Conservation (phyloP, 768 basidiomycete species). For the Mycena latifolia region DNA sequence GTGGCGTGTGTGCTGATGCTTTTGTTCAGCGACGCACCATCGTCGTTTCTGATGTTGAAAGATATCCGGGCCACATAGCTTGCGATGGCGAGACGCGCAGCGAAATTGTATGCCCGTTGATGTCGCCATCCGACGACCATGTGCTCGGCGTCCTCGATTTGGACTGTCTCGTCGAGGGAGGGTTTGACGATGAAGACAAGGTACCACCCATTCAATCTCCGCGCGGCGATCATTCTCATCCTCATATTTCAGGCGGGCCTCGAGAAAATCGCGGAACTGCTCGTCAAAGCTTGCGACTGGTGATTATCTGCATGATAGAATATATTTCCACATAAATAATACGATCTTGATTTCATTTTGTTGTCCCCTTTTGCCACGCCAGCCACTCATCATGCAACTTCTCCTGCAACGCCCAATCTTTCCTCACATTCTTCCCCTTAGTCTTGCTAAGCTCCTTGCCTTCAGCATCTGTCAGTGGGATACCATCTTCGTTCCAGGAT, state of each 20-base stretch:
- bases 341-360: slow-evolving; percentile 10
- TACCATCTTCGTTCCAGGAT: slow-evolving; percentile 86
- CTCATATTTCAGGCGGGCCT: slow-evolving; percentile 59
- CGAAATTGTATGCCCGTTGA: slow-evolving; percentile 89
- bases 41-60: slow-evolving; percentile 82
- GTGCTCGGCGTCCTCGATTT: slow-evolving; percentile 82
- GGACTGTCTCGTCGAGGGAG: slow-evolving; percentile 79
- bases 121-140: slow-evolving; percentile 49
- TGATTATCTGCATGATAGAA: slow-evolving; percentile 39
- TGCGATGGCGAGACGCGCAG: slow-evolving; percentile 93
- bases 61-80: slow-evolving; percentile 93
- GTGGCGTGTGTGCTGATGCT: slow-evolving; percentile 91
- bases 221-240: neutral
- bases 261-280: slow-evolving; percentile 74
- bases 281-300: slow-evolving; percentile 78
- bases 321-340: neutral
- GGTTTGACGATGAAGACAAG: slow-evolving; percentile 84
- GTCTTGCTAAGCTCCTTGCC: slow-evolving; percentile 91
- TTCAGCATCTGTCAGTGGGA: slow-evolving; percentile 87
- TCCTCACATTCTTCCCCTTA: slow-evolving; percentile 79
- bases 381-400: slow-evolving; percentile 87
- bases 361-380: slow-evolving; percentile 63
- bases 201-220: slow-evolving; percentile 32
- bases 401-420: slow-evolving; percentile 79
- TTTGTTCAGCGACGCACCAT: slow-evolving; percentile 69